These are phyloP conservation scores for Lagerstroemia speciosa DNA, from an alignment of 345 rosid species.

Conservation along the genomic window DNA sequence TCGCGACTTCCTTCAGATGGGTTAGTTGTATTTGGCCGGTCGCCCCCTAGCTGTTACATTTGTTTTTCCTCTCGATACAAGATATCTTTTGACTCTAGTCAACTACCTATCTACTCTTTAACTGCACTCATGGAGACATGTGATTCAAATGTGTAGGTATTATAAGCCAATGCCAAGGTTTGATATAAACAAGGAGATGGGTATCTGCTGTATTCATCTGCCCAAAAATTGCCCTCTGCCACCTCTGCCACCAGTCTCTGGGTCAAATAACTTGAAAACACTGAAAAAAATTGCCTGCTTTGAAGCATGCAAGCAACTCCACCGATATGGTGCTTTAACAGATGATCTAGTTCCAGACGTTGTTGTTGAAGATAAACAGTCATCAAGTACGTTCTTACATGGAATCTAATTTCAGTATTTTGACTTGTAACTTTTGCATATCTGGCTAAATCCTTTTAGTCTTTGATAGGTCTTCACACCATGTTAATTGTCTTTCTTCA, in stretches of 20 bases:
- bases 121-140: neutral
- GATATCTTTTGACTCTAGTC: neutral
- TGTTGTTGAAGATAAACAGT: slow-evolving; percentile 42
- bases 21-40: slow-evolving; percentile 28
- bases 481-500: neutral
- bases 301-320: slow-evolving; percentile 76
- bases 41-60: neutral
- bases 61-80: neutral
- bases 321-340: slow-evolving; percentile 56
- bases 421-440: neutral
- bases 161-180: slow-evolving; percentile 67
- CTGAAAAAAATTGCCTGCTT: slow-evolving; percentile 68
- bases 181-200: slow-evolving; percentile 35
- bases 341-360: slow-evolving; percentile 79
- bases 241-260: slow-evolving; percentile 28
- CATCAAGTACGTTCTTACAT: slow-evolving; percentile 30
- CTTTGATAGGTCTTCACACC: neutral
- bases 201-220: slow-evolving; percentile 40
- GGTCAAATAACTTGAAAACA: slow-evolving; percentile 26
- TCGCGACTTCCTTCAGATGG: slow-evolving; percentile 83
- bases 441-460: neutral
- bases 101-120: neutral
- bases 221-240: slow-evolving; percentile 67
- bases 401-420: neutral
- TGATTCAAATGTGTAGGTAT: slow-evolving; percentile 33